A percentile compares a stretch with the other conserved stretches of the same genome.
Conservation (phyloP, 495 filamentous ascomycete genomes). For the Opeltia flavorubescens region DNA sequence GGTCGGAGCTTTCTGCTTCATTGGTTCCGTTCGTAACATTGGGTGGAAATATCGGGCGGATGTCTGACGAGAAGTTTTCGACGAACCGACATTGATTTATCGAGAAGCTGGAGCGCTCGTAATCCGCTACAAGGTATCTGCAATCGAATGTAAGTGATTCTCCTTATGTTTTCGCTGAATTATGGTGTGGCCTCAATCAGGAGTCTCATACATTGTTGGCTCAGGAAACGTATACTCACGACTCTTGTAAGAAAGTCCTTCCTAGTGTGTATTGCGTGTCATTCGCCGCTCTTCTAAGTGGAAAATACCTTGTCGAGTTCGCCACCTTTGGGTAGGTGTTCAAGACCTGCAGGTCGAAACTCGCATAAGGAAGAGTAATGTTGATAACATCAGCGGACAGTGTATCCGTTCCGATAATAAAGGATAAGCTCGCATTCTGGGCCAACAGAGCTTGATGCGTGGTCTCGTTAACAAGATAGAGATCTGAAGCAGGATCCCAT, state of each 20-base stretch:
- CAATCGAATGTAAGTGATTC: no score
- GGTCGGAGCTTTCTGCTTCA: not conserved
- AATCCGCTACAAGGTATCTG: not conserved
- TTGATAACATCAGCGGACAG: constrained; percentile 28
- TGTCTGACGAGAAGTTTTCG: not conserved
- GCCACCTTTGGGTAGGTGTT: not conserved
- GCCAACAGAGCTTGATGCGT: constrained; percentile 26
- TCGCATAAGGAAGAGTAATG: constrained; percentile 26
- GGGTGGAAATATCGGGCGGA: not conserved
- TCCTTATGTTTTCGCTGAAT: no score
- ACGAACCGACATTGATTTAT: not conserved
- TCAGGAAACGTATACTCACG: not conserved
- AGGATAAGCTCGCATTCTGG: constrained; percentile 33
- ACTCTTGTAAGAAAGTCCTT: constrained; percentile 1
- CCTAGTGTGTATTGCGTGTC: not conserved
- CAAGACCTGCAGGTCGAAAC: not conserved
- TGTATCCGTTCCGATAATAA: constrained; percentile 28
- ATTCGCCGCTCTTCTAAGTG: not conserved
- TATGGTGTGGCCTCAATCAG: not conserved
- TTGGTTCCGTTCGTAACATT: no score
- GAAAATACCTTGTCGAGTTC: not conserved
- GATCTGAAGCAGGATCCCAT: constrained; percentile 24
- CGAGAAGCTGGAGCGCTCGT: not conserved
- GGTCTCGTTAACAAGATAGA: constrained; percentile 37
- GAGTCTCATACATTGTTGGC: not conserved